Conservation (phyloP, 495 filamentous ascomycete species). For the Xylaria scruposa region DNA sequence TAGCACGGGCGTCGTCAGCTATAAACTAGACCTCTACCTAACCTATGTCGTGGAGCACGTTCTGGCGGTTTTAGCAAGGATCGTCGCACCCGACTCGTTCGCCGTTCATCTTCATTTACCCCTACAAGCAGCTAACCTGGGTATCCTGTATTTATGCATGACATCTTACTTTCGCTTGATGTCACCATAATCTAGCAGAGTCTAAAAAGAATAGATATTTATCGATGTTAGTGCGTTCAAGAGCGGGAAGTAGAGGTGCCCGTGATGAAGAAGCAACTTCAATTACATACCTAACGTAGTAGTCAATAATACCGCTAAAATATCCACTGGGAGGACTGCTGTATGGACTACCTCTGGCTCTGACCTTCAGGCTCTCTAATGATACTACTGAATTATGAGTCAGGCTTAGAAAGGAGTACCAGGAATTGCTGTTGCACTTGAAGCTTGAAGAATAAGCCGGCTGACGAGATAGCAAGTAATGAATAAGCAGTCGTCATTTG, state of each 20-base stretch:
- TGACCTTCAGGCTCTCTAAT: background rate
- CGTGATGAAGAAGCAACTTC: background rate
- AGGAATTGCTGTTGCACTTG: background rate
- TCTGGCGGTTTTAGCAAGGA: conserved; percentile 22
- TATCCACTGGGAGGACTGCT: background rate
- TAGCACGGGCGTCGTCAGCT: conserved; percentile 6
- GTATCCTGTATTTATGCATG: background rate
- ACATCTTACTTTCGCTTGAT: background rate
- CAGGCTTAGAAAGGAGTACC: background rate
- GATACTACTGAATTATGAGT: background rate
- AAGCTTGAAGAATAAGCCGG: background rate
- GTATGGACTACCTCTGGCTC: background rate
- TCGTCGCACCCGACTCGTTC: background rate
- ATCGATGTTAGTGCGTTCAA: background rate
- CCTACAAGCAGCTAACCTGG: background rate
- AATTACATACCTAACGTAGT: no score
- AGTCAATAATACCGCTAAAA: background rate
- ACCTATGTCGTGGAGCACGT: background rate
- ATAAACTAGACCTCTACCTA: background rate
- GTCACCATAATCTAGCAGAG: background rate
- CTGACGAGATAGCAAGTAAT: background rate
- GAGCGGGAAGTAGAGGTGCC: background rate
- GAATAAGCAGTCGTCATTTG: background rate
- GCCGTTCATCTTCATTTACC: conserved; percentile 16
- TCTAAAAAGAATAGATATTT: background rate